phyloP scores from a whole-genome alignment of 176 grass and related monocot species.

The Aegilops umbellulata region DNA sequence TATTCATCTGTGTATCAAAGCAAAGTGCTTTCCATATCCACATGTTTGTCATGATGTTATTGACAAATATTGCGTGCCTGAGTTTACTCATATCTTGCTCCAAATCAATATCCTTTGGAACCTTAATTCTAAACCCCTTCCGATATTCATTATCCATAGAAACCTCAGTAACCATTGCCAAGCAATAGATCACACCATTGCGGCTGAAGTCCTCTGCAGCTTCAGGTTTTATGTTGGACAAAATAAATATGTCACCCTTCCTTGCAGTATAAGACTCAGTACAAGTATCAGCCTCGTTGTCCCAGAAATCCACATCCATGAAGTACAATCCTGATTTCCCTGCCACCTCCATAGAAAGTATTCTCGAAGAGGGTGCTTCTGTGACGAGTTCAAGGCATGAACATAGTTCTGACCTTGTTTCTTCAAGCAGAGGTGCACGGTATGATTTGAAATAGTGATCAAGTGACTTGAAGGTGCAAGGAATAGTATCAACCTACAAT shows the following conservation, averaged over 20 bases:
- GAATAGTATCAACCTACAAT: conserved; percentile 53
- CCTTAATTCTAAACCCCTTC: conserved; percentile 46
- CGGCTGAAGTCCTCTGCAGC: conserved; percentile 34
- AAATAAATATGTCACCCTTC: conserved; percentile 59
- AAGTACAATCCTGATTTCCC: background rate
- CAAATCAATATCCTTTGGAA: conserved; percentile 13
- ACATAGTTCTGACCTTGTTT: conserved; percentile 53
- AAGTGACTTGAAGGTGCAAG: conserved; percentile 38
- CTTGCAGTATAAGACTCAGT: conserved; percentile 41
- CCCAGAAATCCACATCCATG: conserved; percentile 33
- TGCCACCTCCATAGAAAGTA: conserved; percentile 40
- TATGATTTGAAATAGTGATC: conserved; percentile 46
- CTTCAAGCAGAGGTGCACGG: conserved; percentile 55
- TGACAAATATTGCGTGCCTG: conserved; percentile 45
- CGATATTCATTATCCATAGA: conserved; percentile 33
- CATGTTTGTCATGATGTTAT: conserved; percentile 46
- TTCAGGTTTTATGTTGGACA: conserved; percentile 53
- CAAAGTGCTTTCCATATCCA: conserved; percentile 56
- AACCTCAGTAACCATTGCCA: conserved; percentile 59
- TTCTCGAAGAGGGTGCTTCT: conserved; percentile 44
- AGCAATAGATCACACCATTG: conserved; percentile 42
- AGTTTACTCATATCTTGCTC: conserved; percentile 27
- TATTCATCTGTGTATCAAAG: conserved; percentile 11
- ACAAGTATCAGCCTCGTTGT: conserved; percentile 25
- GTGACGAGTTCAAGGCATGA: conserved; percentile 46